Percentiles rank a stretch among this genome's conserved stretches.
These are phyloP conservation scores for Colletotrichum tropicicola DNA, from an alignment of 2,329 filamentous ascomycete genomes.

Conservation along the genomic window DNA sequence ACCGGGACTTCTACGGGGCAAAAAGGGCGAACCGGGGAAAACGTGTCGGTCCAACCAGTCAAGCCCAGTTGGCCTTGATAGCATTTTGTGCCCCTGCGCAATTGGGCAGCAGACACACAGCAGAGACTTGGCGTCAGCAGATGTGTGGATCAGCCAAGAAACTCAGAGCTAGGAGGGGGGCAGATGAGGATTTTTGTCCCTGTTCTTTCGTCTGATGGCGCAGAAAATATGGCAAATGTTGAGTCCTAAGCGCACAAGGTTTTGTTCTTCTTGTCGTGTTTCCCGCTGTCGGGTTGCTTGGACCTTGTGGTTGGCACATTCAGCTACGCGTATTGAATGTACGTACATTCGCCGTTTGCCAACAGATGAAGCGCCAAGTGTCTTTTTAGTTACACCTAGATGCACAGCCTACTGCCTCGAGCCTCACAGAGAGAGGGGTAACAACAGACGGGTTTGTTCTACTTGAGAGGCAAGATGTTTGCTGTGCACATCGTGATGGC, in stretches of 20 bases:
- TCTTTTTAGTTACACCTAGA: not conserved
- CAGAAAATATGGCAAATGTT: not conserved
- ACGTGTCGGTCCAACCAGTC: not conserved
- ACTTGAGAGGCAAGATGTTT: no score
- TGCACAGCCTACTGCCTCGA: constrained; percentile 6
- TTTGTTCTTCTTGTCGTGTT: not conserved
- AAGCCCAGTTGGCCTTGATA: not conserved
- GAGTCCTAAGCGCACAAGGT: not conserved
- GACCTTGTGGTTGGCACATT: not conserved
- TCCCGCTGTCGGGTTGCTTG: not conserved
- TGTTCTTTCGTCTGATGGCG: not conserved
- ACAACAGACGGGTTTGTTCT: not conserved
- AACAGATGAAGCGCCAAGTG: constrained; percentile 11
- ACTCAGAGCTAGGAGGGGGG: not conserved
- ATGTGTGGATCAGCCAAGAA: constrained; percentile 31
- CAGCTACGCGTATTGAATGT: not conserved
- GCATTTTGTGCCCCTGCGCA: constrained; percentile 4
- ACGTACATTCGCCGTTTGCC: not conserved
- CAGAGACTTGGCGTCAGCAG: constrained; percentile 28
- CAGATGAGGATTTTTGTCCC: not conserved
- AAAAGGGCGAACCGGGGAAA: not conserved
- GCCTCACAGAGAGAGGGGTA: not conserved
- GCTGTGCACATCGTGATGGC: no score
- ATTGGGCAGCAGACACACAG: constrained; percentile 15
- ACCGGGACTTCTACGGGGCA: not conserved